Percentiles rank a stretch among this genome's conserved stretches.
Evolutionary conservation across 805 yeast genomes (phyloP).

Genomic region (Komagataella phaffii): DNA sequence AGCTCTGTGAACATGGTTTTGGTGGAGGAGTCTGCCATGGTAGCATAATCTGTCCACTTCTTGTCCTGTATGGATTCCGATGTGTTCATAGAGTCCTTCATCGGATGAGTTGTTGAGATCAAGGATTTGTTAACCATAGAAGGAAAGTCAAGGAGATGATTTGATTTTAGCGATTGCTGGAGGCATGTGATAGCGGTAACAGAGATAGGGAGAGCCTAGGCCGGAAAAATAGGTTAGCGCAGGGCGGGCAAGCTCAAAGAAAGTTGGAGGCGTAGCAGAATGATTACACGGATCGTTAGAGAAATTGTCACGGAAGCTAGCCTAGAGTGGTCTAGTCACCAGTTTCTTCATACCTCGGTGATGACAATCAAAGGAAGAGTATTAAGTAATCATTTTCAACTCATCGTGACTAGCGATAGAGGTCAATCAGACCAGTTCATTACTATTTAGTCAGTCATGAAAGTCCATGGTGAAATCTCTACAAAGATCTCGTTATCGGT

Average conservation of each 20-base stretch:
- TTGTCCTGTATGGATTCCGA: neutral
- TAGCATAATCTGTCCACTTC: neutral
- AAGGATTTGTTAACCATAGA: neutral
- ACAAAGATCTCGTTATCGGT: no score
- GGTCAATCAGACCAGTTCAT: no score
- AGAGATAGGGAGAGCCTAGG: neutral
- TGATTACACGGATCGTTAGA: neutral
- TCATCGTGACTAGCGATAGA: no score
- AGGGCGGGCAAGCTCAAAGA: neutral
- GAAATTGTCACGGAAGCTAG: neutral
- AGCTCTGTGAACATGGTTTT: neutral
- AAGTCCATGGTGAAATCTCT: no score
- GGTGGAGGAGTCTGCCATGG: neutral
- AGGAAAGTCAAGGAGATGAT: neutral
- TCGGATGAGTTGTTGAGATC: neutral
- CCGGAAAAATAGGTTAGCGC: neutral
- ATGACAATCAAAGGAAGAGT: no score
- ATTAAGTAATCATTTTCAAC: no score
- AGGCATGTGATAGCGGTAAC: neutral
- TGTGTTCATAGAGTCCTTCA: neutral
- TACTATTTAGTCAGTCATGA: no score
- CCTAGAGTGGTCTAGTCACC: neutral
- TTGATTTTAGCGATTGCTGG: neutral
- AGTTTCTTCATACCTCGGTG: neutral
- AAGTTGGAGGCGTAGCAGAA: neutral